Percentiles rank a stretch among this genome's conserved stretches.
These are phyloP conservation scores for Asterella californica DNA, from an alignment of 225 moss, liverwort and hornwort genomes.

Conservation along the genomic window DNA sequence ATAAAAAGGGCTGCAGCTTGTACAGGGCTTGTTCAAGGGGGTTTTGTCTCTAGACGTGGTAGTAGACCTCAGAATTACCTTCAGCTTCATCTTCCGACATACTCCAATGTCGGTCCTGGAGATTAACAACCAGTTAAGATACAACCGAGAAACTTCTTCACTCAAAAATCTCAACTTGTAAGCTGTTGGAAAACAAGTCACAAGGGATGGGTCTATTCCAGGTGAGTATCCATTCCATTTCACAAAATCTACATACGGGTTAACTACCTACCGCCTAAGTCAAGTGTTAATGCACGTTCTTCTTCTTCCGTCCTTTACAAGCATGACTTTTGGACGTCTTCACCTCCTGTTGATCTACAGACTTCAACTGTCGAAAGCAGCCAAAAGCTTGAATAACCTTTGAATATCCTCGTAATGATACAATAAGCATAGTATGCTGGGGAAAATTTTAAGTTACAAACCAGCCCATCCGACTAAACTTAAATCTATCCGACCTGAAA, in stretches of 20 bases:
- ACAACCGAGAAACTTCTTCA: slow-evolving; percentile 15
- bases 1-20: slow-evolving; percentile 13
- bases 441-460: slow-evolving; percentile 28
- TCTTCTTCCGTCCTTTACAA: slow-evolving; percentile 27
- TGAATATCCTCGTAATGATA: slow-evolving; percentile 18
- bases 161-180: slow-evolving; percentile 1
- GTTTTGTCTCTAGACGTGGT: slow-evolving; percentile 8
- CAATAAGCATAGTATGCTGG: slow-evolving; percentile 26
- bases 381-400: slow-evolving; percentile 22
- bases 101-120: slow-evolving; percentile 23
- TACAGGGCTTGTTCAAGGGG: neutral
- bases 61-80: slow-evolving; percentile 27
- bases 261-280: slow-evolving; percentile 24
- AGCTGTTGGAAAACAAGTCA: slow-evolving; percentile 2
- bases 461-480: slow-evolving; percentile 21
- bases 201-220: neutral
- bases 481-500: slow-evolving; percentile 11
- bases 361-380: slow-evolving; percentile 24
- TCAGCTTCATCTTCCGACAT: slow-evolving; percentile 27
- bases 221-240: neutral
- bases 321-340: slow-evolving; percentile 16
- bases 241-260: slow-evolving; percentile 18
- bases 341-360: slow-evolving; percentile 20
- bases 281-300: slow-evolving; percentile 24
- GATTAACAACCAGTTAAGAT: slow-evolving; percentile 23